Evolutionary conservation across 2,329 filamentous ascomycete genomes (phyloP).

Genomic region (Epichloe sp.): DNA sequence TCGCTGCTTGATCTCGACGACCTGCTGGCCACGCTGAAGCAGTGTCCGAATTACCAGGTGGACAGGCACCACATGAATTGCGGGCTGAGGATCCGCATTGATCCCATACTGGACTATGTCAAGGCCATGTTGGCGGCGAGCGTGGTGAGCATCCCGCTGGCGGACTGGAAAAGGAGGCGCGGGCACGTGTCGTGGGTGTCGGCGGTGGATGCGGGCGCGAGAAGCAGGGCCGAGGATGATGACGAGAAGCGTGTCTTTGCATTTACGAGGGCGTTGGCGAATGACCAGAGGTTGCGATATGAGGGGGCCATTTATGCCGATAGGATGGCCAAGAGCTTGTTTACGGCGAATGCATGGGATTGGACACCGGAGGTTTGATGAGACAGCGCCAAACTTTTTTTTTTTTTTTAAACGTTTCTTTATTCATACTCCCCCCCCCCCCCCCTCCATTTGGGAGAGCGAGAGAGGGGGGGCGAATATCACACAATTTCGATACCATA

Average conservation of each 20-base stretch:
- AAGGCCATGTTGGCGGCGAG: conserved; percentile 39
- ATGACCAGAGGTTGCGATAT: conserved; percentile 35
- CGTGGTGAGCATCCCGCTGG: conserved; percentile 29
- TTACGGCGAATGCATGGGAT: conserved; percentile 44
- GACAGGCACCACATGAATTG: conserved; percentile 63
- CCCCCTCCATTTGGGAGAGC: too few relatives aligned
- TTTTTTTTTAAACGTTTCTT: too few relatives aligned
- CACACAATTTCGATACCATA: too few relatives aligned
- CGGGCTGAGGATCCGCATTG: conserved; percentile 50
- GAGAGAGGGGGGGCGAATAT: too few relatives aligned
- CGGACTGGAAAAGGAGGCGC: conserved; percentile 32
- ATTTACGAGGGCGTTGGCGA: conserved; percentile 37
- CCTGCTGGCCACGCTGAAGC: conserved; percentile 46
- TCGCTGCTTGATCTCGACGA: conserved; percentile 49
- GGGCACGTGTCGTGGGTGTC: conserved; percentile 27
- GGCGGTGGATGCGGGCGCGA: conserved; percentile 6
- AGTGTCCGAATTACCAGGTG: conserved; percentile 60
- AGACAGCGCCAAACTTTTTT: background rate
- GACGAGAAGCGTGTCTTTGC: conserved; percentile 22
- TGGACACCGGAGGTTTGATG: conserved; percentile 39
- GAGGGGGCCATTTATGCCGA: conserved; percentile 37
- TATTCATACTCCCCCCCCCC: too few relatives aligned
- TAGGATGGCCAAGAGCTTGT: conserved; percentile 37
- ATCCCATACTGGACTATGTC: conserved; percentile 54
- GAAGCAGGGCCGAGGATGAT: conserved; percentile 10